A percentile compares a stretch with the other conserved stretches of the same genome.
Evolutionary conservation across 768 basidiomycete species (phyloP).

Genomic region (Suillus occidentalis): DNA sequence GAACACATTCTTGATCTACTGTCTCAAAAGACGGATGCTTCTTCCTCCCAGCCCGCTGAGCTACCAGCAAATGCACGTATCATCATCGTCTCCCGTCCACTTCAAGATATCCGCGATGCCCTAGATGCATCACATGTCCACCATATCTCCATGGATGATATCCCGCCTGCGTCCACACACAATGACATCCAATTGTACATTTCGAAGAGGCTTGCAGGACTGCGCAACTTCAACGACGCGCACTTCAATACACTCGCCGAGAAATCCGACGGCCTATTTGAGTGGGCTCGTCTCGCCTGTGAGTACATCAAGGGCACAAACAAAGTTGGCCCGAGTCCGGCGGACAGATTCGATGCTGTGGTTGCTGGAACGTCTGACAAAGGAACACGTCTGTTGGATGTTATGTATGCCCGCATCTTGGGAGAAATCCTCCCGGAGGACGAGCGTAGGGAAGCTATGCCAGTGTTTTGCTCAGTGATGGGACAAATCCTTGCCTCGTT

Average conservation of each 20-base stretch:
- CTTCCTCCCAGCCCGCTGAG: neutral
- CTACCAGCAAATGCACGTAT: neutral
- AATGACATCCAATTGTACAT: conserved; percentile 7
- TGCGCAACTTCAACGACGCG: neutral
- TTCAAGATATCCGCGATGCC: neutral
- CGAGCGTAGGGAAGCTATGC: neutral
- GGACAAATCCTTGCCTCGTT: too few relatives aligned
- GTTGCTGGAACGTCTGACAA: neutral
- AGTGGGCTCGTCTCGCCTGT: conserved; percentile 12
- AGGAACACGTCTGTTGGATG: conserved; percentile 5
- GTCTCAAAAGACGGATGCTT: neutral
- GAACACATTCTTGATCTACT: neutral
- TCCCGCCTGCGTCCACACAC: neutral
- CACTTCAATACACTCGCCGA: neutral
- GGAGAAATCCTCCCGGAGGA: neutral
- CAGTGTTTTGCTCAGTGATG: too few relatives aligned
- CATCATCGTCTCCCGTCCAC: neutral
- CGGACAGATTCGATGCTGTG: conserved; percentile 4
- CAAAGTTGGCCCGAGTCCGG: neutral
- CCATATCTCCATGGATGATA: neutral
- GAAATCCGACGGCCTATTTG: conserved; percentile 9
- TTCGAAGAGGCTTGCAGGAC: neutral
- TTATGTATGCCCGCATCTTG: conserved; percentile 5
- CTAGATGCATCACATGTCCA: neutral
- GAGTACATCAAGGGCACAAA: conserved; percentile 7